Conservation (phyloP, 306 rosid species). For the Arachis hypogaea region DNA sequence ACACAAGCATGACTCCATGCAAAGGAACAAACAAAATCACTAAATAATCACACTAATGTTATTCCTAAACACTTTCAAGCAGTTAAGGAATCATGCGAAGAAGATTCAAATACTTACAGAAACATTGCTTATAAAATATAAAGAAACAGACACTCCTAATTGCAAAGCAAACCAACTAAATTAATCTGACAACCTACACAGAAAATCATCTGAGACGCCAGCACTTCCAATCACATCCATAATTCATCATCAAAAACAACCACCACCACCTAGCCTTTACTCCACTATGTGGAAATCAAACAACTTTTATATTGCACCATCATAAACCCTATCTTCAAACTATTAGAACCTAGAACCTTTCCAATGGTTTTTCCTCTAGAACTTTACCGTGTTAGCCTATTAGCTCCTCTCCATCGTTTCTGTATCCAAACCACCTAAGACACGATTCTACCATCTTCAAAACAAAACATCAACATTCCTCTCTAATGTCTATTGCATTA, state of each 20-base stretch:
- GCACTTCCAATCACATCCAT: not conserved
- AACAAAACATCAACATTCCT: too few species aligned
- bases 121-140: not conserved
- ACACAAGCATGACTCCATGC: conserved; percentile 2
- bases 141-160: not conserved
- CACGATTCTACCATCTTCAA: not conserved
- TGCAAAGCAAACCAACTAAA: not conserved
- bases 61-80: not conserved
- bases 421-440: not conserved
- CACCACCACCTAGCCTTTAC: not conserved
- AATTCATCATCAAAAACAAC: not conserved
- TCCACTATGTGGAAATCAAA: not conserved
- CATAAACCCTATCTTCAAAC: not conserved
- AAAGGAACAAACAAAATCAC: not conserved
- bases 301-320: not conserved
- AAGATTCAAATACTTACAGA: too few species aligned
- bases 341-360: not conserved
- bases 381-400: too few species aligned
- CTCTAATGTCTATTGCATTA: too few species aligned
- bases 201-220: not conserved
- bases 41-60: not conserved
- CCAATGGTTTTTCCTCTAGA: not conserved
- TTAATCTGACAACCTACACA: not conserved
- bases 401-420: too few species aligned
- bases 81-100: not conserved